Evolutionary conservation across 352 stramenopile species (phyloP).

Genomic region (Globisporangium abappressorium): DNA sequence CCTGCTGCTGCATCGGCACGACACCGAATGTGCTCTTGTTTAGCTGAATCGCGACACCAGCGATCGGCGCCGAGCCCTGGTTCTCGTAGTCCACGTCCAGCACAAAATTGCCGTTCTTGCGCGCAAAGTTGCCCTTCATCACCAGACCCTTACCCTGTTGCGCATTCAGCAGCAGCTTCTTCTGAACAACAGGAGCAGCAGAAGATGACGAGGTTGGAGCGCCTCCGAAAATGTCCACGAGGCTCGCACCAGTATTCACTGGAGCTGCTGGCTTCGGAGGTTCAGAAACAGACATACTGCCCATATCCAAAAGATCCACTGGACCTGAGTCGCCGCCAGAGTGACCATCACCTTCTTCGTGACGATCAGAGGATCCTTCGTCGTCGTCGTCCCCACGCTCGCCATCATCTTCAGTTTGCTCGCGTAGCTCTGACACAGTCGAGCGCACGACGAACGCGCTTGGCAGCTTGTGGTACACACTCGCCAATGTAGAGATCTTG

Average conservation of each 20-base stretch:
- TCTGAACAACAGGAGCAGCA: conserved; percentile 34
- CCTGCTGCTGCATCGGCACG: conserved; percentile 89
- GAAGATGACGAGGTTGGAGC: conserved; percentile 32
- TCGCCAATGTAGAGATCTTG: conserved; percentile 97
- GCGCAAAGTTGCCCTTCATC: conserved; percentile 77
- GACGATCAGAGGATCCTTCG: conserved; percentile 55
- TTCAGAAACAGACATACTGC: conserved; percentile 72
- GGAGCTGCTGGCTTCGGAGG: conserved; percentile 30
- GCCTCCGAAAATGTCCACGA: conserved; percentile 86
- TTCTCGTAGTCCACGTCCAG: conserved; percentile 87
- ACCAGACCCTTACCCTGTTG: conserved; percentile 90
- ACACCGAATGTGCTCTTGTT: conserved; percentile 99
- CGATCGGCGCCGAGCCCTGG: conserved; percentile 85
- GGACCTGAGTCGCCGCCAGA: conserved; percentile 24
- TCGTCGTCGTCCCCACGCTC: conserved; percentile 51
- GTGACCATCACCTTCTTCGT: conserved; percentile 35
- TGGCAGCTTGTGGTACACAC: conserved; percentile 97
- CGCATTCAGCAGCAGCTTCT: conserved; percentile 73
- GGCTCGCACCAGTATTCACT: conserved; percentile 29
- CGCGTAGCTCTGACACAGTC: conserved; percentile 70
- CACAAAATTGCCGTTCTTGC: conserved; percentile 58
- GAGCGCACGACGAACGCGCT: conserved; percentile 84
- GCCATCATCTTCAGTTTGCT: conserved; percentile 59
- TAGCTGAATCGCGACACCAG: conserved; percentile 93
- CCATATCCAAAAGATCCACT: conserved; percentile 84